Conservation (phyloP, 2,329 filamentous ascomycete genomes). For the Magnaporthales sp. region DNA sequence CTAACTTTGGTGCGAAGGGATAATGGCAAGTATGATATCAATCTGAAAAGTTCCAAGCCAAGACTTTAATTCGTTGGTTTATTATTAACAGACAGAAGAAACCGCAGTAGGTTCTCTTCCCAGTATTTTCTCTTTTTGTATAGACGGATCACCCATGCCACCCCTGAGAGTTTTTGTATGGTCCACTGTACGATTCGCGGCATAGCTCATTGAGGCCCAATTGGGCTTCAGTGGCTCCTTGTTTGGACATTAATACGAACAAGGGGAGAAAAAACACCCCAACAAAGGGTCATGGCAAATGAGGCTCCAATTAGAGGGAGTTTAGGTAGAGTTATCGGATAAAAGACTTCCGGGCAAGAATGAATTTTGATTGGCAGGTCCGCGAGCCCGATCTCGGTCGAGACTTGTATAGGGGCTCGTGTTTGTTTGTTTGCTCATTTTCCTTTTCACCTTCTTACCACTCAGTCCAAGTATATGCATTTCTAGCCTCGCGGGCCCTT, state of each 20-base stretch:
- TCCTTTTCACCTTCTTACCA: no score
- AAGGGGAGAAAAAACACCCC: not conserved
- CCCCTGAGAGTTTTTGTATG: not conserved
- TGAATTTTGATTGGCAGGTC: not conserved
- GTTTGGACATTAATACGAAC: not conserved
- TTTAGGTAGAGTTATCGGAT: not conserved
- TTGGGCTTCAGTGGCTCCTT: not conserved
- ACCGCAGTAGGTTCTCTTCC: not conserved
- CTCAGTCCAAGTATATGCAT: no score
- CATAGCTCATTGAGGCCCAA: not conserved
- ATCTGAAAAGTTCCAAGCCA: not conserved
- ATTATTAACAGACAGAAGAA: not conserved
- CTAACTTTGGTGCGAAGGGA: not conserved
- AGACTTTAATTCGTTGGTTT: not conserved
- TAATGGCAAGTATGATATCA: not conserved
- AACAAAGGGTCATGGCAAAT: not conserved
- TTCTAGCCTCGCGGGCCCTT: no score
- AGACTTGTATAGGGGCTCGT: no score
- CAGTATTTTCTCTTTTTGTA: not conserved
- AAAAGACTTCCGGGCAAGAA: not conserved
- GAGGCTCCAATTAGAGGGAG: not conserved
- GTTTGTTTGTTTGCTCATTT: no score
- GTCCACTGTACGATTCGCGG: not conserved
- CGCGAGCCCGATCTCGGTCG: no score
- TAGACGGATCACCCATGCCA: not conserved